These are phyloP conservation scores for Herpotrichia juniperi DNA, from an alignment of 2,329 filamentous ascomycete species.

Conservation along the genomic window DNA sequence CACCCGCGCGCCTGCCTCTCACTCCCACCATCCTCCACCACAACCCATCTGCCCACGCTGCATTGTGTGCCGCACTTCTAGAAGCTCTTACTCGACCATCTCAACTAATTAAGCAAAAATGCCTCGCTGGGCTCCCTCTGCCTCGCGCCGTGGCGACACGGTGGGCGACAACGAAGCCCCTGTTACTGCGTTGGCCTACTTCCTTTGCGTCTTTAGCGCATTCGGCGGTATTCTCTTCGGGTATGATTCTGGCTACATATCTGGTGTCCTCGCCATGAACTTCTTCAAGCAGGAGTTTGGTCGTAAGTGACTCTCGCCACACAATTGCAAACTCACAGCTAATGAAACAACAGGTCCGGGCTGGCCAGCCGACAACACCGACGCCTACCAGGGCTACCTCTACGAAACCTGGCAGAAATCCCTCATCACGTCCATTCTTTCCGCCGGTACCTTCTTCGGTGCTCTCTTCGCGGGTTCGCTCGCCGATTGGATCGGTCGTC, in stretches of 20 bases:
- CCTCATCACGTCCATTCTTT: conserved; percentile 80
- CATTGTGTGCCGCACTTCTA: too few species aligned
- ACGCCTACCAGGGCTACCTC: conserved; percentile 48
- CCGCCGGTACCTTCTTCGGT: conserved; percentile 80
- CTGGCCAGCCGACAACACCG: conserved; percentile 31
- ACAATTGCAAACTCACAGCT: conserved; percentile 1
- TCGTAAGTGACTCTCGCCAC: conserved; percentile 40
- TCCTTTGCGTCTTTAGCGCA: conserved; percentile 55
- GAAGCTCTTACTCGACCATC: conserved; percentile 3
- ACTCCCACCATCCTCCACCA: neutral
- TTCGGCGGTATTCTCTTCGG: conserved; percentile 73
- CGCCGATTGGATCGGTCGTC: conserved; percentile 74
- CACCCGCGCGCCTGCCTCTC: neutral
- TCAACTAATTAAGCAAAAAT: conserved; percentile 15
- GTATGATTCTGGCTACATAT: conserved; percentile 79
- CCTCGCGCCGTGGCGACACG: conserved; percentile 18
- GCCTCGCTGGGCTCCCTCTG: conserved; percentile 30
- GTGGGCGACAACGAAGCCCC: conserved; percentile 62
- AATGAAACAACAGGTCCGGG: conserved; percentile 64
- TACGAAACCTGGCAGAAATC: conserved; percentile 62
- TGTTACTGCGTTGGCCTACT: conserved; percentile 53
- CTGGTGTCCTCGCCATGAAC: conserved; percentile 62
- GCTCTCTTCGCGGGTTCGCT: conserved; percentile 70
- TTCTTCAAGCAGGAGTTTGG: conserved; percentile 44
- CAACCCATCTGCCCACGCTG: neutral